Evolutionary conservation across 495 filamentous ascomycete genomes (phyloP), one percentile per base, ranked within the genome.

Genomic region (Letharia lupina): DNA sequence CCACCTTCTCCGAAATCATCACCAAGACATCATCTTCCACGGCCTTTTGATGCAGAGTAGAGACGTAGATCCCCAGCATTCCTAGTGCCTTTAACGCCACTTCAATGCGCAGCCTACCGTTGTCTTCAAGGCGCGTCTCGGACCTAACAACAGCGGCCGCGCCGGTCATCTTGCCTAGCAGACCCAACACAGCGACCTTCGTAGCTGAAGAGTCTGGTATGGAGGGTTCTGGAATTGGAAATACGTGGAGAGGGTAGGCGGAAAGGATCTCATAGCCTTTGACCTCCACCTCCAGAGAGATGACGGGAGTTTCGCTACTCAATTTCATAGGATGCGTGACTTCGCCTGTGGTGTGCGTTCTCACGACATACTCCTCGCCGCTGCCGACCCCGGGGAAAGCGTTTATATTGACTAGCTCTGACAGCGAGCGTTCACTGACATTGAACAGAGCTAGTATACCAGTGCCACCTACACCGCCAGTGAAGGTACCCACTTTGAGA

Each of bases 91-190:
- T 98, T 50, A 97, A 68, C 50, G 78, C 81, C 10, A 86, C 82
- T 67, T 84, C 83, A 23, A 92, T 74, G 20, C 84, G 75, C 39
- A 96, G 74, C 7, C 76, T 72, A 4, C 89, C 86, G 54, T 83
- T 87, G 37, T 83, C 77, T 13, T 82, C 76, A 11, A 86, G 70
- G 35, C 77, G 80, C 18, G 85, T 81, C n/a, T 81, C 79, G 16
- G 79, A 86, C 12, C 73, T 77, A 2, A 88, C 71, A 18, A 97
- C 78, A 0, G 91, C 94, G 0, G 90, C 92, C 3, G 86, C 85
- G 11, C 91, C 94, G 4, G 91, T 91, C 87, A 98, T 95, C 73
- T 96, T 96, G 20, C 83, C 89, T 33, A 96, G 68, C 5, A 98
- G 77, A 13, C 94, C 94, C 4, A 98, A 56, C n/a, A 88, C 84